Percentiles rank a stretch among this genome's conserved stretches.
phyloP scores from a whole-genome alignment of 805 yeast species.

The Gaillardinia entomophila region DNA sequence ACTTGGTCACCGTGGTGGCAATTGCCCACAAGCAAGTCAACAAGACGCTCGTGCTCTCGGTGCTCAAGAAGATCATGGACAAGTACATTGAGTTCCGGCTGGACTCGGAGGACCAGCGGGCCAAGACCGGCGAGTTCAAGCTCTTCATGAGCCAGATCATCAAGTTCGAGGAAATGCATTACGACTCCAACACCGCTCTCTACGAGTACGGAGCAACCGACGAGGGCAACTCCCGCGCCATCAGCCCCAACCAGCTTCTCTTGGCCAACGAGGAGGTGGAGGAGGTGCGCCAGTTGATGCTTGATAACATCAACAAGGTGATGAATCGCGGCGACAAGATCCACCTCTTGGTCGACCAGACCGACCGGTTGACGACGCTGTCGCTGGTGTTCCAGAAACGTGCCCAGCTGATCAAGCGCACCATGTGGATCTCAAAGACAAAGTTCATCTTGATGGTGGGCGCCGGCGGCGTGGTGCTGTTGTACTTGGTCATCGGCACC shows the following conservation, averaged over 20 bases:
- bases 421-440: slow-evolving; percentile 64
- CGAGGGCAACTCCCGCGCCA: slow-evolving; percentile 12
- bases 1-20: slow-evolving; percentile 47
- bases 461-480: slow-evolving; percentile 15
- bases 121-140: slow-evolving; percentile 46
- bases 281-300: slow-evolving; percentile 63
- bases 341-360: slow-evolving; percentile 67
- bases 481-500: slow-evolving; percentile 44
- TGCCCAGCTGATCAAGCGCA: slow-evolving; percentile 56
- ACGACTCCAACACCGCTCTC: slow-evolving; percentile 25
- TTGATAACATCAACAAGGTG: slow-evolving; percentile 65
- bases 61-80: slow-evolving; percentile 45
- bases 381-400: slow-evolving; percentile 66
- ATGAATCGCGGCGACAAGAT: slow-evolving; percentile 76
- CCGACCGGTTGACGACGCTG: slow-evolving; percentile 62
- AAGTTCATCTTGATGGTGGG: slow-evolving; percentile 31
- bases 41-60: slow-evolving; percentile 40
- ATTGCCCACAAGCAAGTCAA: slow-evolving; percentile 41
- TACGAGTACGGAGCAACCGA: slow-evolving; percentile 29
- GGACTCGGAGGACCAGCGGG: slow-evolving; percentile 16
- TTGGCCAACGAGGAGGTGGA: slow-evolving; percentile 51
- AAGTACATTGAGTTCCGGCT: slow-evolving; percentile 41
- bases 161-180: slow-evolving; percentile 45
- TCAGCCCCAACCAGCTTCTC: slow-evolving; percentile 32
- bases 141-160: slow-evolving; percentile 52